Percentiles rank a stretch among this genome's conserved stretches.
These are phyloP conservation scores for Ustilago bromivora DNA, from an alignment of 1,284 basidiomycete species.

Conservation along the genomic window DNA sequence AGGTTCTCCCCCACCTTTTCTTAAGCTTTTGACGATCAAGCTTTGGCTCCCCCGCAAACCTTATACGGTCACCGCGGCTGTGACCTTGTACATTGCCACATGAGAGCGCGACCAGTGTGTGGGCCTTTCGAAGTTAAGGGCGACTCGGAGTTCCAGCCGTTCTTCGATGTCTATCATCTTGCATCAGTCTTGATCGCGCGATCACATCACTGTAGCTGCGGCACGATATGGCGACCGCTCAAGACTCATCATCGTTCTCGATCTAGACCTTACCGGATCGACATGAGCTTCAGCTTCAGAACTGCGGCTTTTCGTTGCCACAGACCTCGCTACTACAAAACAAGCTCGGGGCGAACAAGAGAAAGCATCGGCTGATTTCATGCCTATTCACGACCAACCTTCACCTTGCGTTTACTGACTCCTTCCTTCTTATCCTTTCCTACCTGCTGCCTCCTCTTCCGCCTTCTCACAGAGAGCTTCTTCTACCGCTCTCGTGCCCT, in stretches of 20 bases:
- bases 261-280: background rate
- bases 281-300: background rate
- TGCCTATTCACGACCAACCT: slow-evolving; percentile 5
- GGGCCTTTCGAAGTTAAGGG: background rate
- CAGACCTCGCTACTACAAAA: background rate
- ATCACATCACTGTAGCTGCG: background rate
- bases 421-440: background rate
- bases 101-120: background rate
- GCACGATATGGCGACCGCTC: background rate
- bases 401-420: slow-evolving; percentile 14
- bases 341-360: slow-evolving; percentile 3
- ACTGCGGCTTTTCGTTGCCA: slow-evolving; percentile 1
- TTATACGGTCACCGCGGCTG: background rate
- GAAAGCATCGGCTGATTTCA: background rate
- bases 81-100: slow-evolving; percentile 15
- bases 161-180: slow-evolving; percentile 10
- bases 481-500: background rate
- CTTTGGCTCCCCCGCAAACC: slow-evolving; percentile 13
- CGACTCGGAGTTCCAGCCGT: slow-evolving; percentile 6
- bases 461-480: background rate
- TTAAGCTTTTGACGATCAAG: slow-evolving; percentile 14
- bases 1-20: slow-evolving; percentile 8
- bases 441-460: background rate
- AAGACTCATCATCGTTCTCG: background rate
- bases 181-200: background rate